Base-by-base conservation (phyloP, 176 grass and related monocot genomes). In the Dactylis glomerata region DNA sequence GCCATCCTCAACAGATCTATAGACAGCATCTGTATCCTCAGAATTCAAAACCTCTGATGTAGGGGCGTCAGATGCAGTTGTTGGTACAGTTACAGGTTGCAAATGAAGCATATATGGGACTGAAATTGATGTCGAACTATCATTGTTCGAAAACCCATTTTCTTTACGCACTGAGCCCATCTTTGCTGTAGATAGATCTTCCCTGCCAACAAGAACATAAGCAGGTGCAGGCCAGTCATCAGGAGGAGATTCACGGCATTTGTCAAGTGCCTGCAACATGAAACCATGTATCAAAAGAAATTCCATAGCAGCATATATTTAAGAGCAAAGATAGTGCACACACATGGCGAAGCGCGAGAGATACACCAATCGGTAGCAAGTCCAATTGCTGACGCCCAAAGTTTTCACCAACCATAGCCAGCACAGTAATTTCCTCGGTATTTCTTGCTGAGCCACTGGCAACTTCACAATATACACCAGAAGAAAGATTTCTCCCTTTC, bases 91-190 rank as follows among this genome's bases (percentile, higher is more conserved):
- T 83, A 98, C 92, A 62, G 95, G 91, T 87, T 92, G 92, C 73
- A 98, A 86, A 86, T 98, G 95, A 71, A 98, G 89, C 91, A 93
- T 98, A 90, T 98, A 95, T 80, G 95, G 95, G 75, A 90, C 95
- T 67, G 95, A 92, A 75, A 95, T 93, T 55, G 92, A 91, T 67
- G 87, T 78, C 84, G 93, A 84, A 93, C 90, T 88, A 82, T 83
- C 68, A 63, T 83, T 88, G 77, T 74, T 90, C 85, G 90, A 84
- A 83, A 86, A 86, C 80, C 78, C 79, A 38, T 86, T 83, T 30
- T 94, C 90, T 84, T 89, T 91, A 77, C 83, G 91, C 64, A 72
- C 41, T 52, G 81, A 87, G 67, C 92, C 74, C 78, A 89, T 80
- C 76, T 87, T 95, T 80, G 92, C 34, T 47, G 67, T 86, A 80